Conservation (phyloP, 1,284 basidiomycete genomes). For the Malassezia cuniculi region DNA sequence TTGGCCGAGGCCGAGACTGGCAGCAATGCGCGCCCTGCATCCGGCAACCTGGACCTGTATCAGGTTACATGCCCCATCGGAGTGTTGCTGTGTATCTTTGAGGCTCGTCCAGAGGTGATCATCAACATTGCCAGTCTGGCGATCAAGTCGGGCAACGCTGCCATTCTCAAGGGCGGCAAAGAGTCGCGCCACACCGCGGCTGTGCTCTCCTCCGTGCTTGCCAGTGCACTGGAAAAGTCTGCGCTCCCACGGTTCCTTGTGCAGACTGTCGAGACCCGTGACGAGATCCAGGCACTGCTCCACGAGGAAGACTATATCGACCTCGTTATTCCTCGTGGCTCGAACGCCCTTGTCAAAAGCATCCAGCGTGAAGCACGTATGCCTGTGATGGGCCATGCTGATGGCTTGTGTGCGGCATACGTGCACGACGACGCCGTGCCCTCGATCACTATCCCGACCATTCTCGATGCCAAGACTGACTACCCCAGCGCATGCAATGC, state of each 20-base stretch:
- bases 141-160: slow-evolving; percentile 72
- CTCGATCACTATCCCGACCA: slow-evolving; percentile 65
- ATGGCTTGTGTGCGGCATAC: slow-evolving; percentile 81
- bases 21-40: slow-evolving; percentile 9
- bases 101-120: slow-evolving; percentile 92
- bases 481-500: slow-evolving; percentile 96
- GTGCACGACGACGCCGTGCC: slow-evolving; percentile 68
- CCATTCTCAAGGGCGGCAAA: slow-evolving; percentile 42
- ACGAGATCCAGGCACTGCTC: slow-evolving; percentile 74
- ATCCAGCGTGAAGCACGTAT: slow-evolving; percentile 86
- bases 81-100: slow-evolving; percentile 90
- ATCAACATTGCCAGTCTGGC: slow-evolving; percentile 92
- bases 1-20: slow-evolving; percentile 51
- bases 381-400: slow-evolving; percentile 97
- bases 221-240: slow-evolving; percentile 55
- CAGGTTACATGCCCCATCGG: slow-evolving; percentile 93
- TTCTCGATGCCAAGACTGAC: slow-evolving; percentile 86
- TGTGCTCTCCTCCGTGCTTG: slow-evolving; percentile 52
- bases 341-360: slow-evolving; percentile 71
- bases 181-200: slow-evolving; percentile 26
- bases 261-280: slow-evolving; percentile 82
- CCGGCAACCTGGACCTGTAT: slow-evolving; percentile 70
- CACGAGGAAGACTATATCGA: slow-evolving; percentile 83
- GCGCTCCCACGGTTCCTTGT: slow-evolving; percentile 67
- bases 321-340: slow-evolving; percentile 88